Percentiles rank a stretch among this genome's conserved stretches.
phyloP scores from a whole-genome alignment of 2,329 filamentous ascomycete genomes.

The Fusarium sp. region DNA sequence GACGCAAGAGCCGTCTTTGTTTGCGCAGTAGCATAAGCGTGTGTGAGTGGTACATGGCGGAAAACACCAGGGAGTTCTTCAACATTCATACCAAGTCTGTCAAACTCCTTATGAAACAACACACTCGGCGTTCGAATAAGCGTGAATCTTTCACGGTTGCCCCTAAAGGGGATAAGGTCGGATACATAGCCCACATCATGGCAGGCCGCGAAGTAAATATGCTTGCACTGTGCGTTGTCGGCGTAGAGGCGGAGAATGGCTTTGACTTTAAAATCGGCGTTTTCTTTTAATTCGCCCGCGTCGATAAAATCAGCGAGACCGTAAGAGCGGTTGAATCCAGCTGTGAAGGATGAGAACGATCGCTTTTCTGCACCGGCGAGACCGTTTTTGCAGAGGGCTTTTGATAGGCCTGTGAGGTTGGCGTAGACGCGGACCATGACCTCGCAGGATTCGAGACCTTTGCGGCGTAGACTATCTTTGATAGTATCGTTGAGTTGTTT shows the following conservation, averaged over 20 bases:
- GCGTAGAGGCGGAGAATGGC: conserved; percentile 60
- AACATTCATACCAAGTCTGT: conserved; percentile 59
- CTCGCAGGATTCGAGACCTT: conserved; percentile 60
- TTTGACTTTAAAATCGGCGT: conserved; percentile 68
- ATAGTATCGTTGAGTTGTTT: conserved; percentile 62
- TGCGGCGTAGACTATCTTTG: conserved; percentile 57
- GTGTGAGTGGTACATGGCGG: conserved; percentile 51
- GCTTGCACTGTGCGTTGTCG: conserved; percentile 69
- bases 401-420: conserved; percentile 63
- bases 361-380: conserved; percentile 64
- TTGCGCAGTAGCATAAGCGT: background rate
- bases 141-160: conserved; percentile 61
- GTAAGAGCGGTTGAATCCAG: conserved; percentile 66
- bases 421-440: conserved; percentile 66
- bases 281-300: conserved; percentile 68
- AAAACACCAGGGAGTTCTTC: conserved; percentile 64
- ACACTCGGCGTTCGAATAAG: conserved; percentile 59
- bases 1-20: background rate
- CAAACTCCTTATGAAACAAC: conserved; percentile 62
- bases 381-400: conserved; percentile 55
- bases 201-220: conserved; percentile 71
- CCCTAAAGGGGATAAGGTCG: conserved; percentile 62
- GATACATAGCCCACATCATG: conserved; percentile 64
- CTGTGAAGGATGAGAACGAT: conserved; percentile 63
- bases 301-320: conserved; percentile 70